Evolutionary conservation across 2,329 filamentous ascomycete species (phyloP).

Genomic region (Mycogone perniciosa): DNA sequence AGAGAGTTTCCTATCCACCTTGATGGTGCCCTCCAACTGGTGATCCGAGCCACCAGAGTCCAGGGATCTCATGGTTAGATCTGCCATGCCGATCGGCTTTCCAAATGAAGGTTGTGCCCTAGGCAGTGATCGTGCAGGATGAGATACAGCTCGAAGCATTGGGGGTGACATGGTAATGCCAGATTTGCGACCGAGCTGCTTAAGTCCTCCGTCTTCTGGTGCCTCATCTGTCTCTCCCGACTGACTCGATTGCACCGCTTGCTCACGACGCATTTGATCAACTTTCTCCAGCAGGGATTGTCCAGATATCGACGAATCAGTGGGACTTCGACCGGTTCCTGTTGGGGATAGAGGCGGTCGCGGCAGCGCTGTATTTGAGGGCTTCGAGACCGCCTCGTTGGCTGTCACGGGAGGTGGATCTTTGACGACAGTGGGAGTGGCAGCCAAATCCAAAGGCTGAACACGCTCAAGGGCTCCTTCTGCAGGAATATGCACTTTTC

Average conservation of each 20-base stretch:
- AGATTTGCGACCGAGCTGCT: slow-evolving; percentile 36
- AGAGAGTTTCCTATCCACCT: slow-evolving; percentile 67
- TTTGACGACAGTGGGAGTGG: slow-evolving; percentile 17
- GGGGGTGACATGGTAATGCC: slow-evolving; percentile 45
- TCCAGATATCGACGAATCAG: slow-evolving; percentile 13
- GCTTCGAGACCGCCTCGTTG: neutral
- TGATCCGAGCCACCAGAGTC: slow-evolving; percentile 19
- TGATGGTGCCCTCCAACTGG: slow-evolving; percentile 34
- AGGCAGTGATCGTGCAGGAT: slow-evolving; percentile 42
- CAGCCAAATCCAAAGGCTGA: slow-evolving; percentile 42
- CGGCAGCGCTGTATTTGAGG: slow-evolving; percentile 7
- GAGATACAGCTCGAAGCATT: slow-evolving; percentile 47
- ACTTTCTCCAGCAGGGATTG: slow-evolving; percentile 39
- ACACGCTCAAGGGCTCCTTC: slow-evolving; percentile 39
- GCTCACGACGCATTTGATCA: slow-evolving; percentile 47
- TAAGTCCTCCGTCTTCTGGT: slow-evolving; percentile 18
- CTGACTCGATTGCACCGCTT: slow-evolving; percentile 26
- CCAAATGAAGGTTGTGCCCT: slow-evolving; percentile 39
- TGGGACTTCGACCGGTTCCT: slow-evolving; percentile 14
- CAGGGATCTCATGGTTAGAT: slow-evolving; percentile 24
- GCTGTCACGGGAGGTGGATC: neutral
- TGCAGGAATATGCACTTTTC: slow-evolving; percentile 24
- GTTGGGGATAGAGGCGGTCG: slow-evolving; percentile 20
- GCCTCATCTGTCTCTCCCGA: slow-evolving; percentile 25
- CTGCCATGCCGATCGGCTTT: slow-evolving; percentile 34